Conservation (phyloP, 2,329 filamentous ascomycete species). For the Aaosphaeria pasadenensis region DNA sequence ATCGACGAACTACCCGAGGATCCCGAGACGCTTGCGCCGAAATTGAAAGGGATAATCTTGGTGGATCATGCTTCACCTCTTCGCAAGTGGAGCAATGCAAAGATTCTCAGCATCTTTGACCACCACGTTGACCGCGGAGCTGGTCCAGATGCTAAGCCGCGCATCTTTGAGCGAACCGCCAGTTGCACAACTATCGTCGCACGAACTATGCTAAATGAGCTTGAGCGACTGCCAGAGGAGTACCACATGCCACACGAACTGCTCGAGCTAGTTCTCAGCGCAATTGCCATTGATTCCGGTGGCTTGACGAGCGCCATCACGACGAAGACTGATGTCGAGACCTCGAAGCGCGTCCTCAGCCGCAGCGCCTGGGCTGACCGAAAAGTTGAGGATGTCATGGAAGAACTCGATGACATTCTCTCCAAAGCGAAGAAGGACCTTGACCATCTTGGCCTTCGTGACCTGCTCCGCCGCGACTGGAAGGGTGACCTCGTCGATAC, state of each 20-base stretch:
- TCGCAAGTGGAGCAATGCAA: slow-evolving; percentile 43
- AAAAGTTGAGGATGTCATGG: slow-evolving; percentile 42
- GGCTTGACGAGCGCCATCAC: slow-evolving; percentile 37
- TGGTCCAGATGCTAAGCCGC: slow-evolving; percentile 41
- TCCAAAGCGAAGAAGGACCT: slow-evolving; percentile 44
- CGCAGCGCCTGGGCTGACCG: slow-evolving; percentile 43
- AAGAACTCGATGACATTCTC: slow-evolving; percentile 40
- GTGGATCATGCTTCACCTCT: slow-evolving; percentile 45
- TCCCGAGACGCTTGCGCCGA: slow-evolving; percentile 42
- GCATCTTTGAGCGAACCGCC: slow-evolving; percentile 44
- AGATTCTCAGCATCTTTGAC: slow-evolving; percentile 47
- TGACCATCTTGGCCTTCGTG: slow-evolving; percentile 40
- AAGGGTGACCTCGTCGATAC: slow-evolving; percentile 49
- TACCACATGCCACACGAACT: slow-evolving; percentile 50
- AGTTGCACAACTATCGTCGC: slow-evolving; percentile 48
- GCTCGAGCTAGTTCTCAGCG: slow-evolving; percentile 47
- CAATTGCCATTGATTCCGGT: slow-evolving; percentile 47
- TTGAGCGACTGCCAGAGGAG: slow-evolving; percentile 42
- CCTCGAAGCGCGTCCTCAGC: slow-evolving; percentile 38
- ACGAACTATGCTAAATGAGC: slow-evolving; percentile 46
- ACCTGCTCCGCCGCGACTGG: slow-evolving; percentile 48
- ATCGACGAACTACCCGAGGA: slow-evolving; percentile 49
- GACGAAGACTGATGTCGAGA: slow-evolving; percentile 39
- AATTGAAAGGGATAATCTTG: slow-evolving; percentile 46
- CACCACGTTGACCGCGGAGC: slow-evolving; percentile 45